Percentiles rank a stretch among this genome's conserved stretches.
phyloP scores from a whole-genome alignment of 1,139 yeast genomes.

The Yamadazyma siamensis region DNA sequence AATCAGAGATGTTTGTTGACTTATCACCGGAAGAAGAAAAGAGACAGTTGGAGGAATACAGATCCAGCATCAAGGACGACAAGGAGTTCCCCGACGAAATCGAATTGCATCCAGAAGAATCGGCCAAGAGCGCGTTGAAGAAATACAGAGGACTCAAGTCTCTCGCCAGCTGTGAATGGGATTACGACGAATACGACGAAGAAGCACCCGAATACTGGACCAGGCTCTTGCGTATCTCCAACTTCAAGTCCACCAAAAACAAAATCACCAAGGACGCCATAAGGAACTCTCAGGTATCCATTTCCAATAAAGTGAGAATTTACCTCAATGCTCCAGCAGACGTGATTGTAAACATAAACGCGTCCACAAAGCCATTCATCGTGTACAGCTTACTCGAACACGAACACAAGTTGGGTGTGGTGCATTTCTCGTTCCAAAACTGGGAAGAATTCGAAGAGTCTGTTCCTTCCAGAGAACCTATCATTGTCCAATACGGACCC shows the following conservation, averaged over 20 bases:
- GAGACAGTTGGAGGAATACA: slow-evolving; percentile 66
- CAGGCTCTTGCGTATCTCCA: slow-evolving; percentile 68
- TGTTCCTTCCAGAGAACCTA: slow-evolving; percentile 70
- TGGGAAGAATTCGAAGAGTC: slow-evolving; percentile 91
- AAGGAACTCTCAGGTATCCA: slow-evolving; percentile 54
- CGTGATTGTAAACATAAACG: slow-evolving; percentile 27
- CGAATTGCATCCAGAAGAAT: slow-evolving; percentile 72
- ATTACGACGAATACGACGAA: slow-evolving; percentile 75
- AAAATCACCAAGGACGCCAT: slow-evolving; percentile 61
- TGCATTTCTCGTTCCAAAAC: slow-evolving; percentile 76
- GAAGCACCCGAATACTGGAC: slow-evolving; percentile 78
- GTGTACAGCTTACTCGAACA: slow-evolving; percentile 75
- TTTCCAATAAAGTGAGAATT: slow-evolving; percentile 65
- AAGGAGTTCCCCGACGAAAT: slow-evolving; percentile 94
- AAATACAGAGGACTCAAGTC: slow-evolving; percentile 88
- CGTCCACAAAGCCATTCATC: slow-evolving; percentile 49
- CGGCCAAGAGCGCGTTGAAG: slow-evolving; percentile 69
- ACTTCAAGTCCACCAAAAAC: slow-evolving; percentile 75
- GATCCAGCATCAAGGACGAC: slow-evolving; percentile 75
- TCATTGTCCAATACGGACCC: slow-evolving; percentile 90
- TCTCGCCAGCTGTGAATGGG: slow-evolving; percentile 81
- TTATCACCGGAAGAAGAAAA: slow-evolving; percentile 80
- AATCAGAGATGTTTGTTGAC: slow-evolving; percentile 66
- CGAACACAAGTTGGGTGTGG: slow-evolving; percentile 82
- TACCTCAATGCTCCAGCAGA: slow-evolving; percentile 58